Conservation (phyloP, 805 yeast species). For the Spathaspora passalidarum region DNA sequence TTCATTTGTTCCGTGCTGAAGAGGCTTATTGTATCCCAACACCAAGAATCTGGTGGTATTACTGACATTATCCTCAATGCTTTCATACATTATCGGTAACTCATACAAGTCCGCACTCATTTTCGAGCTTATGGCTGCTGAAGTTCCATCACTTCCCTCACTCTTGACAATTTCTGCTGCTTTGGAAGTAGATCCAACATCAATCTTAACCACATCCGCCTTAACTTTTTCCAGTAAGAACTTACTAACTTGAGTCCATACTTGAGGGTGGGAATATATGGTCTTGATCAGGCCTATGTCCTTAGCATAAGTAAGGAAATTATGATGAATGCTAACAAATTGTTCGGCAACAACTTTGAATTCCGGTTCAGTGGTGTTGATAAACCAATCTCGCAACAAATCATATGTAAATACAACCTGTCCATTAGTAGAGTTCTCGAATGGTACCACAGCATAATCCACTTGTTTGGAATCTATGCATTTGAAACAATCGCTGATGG, state of each 20-base stretch:
- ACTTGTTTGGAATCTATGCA: constrained; percentile 42
- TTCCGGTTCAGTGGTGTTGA: constrained; percentile 11
- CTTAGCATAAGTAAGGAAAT: constrained; percentile 50
- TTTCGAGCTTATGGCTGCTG: constrained; percentile 72
- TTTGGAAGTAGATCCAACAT: constrained; percentile 75
- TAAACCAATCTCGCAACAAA: constrained; percentile 65
- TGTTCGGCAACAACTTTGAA: constrained; percentile 72
- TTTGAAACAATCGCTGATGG: constrained; percentile 63
- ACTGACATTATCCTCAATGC: constrained; percentile 67
- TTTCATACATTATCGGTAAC: constrained; percentile 50
- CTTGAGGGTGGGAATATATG: constrained; percentile 93
- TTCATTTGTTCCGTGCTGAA: constrained; percentile 9
- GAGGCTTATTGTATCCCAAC: constrained; percentile 39
- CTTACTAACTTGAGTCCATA: constrained; percentile 85
- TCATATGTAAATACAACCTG: constrained; percentile 86
- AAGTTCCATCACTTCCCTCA: constrained; percentile 28
- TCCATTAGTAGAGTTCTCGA: constrained; percentile 94
- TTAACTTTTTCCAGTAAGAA: constrained; percentile 45
- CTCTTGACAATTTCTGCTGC: constrained; percentile 68
- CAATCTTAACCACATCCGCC: constrained; percentile 41
- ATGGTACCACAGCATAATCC: constrained; percentile 80
- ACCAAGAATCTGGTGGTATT: constrained; percentile 87
- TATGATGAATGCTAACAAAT: constrained; percentile 79
- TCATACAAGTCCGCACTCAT: constrained; percentile 62
- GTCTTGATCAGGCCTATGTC: constrained; percentile 46